phyloP scores from a whole-genome alignment of 2,329 filamentous ascomycete genomes.

The Alternaria dauci region DNA sequence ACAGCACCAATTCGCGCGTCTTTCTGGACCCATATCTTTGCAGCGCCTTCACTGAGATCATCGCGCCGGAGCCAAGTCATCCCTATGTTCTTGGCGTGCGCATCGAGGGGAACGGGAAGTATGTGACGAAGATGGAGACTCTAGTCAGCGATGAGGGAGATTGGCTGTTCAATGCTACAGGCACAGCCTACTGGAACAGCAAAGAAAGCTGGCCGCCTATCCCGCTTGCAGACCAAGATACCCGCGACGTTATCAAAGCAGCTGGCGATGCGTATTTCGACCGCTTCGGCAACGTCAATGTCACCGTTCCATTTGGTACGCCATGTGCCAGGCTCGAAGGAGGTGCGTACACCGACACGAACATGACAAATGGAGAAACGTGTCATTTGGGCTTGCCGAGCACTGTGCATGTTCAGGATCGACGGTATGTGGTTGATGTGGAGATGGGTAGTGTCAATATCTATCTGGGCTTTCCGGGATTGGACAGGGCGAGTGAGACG shows the following conservation, averaged over 20 bases:
- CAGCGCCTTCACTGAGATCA: constrained; percentile 34
- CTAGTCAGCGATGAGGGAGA: constrained; percentile 33
- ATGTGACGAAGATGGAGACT: constrained; percentile 30
- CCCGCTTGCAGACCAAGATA: constrained; percentile 16
- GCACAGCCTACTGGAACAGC: constrained; percentile 20
- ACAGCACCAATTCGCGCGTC: constrained; percentile 26
- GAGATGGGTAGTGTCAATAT: constrained; percentile 37
- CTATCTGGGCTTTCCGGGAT: constrained; percentile 32
- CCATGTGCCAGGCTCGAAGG: constrained; percentile 39
- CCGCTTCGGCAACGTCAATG: constrained; percentile 25
- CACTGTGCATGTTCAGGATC: constrained; percentile 28
- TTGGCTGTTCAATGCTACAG: constrained; percentile 36
- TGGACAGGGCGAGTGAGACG: constrained; percentile 23
- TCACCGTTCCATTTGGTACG: constrained; percentile 33
- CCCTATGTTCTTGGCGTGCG: constrained; percentile 36
- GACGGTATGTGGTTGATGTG: constrained; percentile 39
- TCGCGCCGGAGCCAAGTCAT: constrained; percentile 21
- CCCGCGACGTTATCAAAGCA: constrained; percentile 28
- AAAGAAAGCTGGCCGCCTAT: constrained; percentile 31
- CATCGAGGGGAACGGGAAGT: constrained; percentile 21
- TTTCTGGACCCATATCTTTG: constrained; percentile 30
- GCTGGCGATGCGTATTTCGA: constrained; percentile 38
- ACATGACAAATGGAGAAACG: constrained; percentile 21
- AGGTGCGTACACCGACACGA: constrained; percentile 32
- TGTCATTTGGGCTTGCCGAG: constrained; percentile 35